Evolutionary conservation across 106 monocot genomes (phyloP).

Genomic region (Acorus gramineus): DNA sequence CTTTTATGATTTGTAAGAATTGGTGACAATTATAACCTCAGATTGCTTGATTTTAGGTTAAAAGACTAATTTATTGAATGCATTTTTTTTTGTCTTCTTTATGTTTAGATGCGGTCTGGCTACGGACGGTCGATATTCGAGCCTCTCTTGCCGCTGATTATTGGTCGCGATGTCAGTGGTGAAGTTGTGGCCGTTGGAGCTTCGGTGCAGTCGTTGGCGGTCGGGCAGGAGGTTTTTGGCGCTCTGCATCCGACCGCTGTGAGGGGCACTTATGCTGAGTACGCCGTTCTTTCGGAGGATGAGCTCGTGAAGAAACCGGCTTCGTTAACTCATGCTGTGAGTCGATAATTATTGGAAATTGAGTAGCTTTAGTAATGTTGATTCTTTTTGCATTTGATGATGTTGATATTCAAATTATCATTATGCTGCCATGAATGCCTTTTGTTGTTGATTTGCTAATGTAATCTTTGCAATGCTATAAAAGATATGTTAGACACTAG

Average conservation of each 20-base stretch:
- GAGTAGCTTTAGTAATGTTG: neutral
- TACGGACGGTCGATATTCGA: conserved; percentile 90
- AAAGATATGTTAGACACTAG: too few relatives aligned
- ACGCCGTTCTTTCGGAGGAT: conserved; percentile 68
- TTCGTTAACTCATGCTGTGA: conserved; percentile 78
- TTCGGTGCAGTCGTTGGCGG: conserved; percentile 52
- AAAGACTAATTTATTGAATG: conserved; percentile 1
- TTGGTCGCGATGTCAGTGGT: conserved; percentile 93
- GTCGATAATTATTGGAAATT: neutral
- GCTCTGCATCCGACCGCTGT: conserved; percentile 88
- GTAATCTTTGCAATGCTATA: too few relatives aligned
- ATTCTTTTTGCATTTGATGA: too few relatives aligned
- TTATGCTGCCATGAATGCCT: too few relatives aligned
- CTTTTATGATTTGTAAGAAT: neutral
- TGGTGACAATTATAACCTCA: neutral
- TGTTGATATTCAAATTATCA: too few relatives aligned
- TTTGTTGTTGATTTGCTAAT: too few relatives aligned
- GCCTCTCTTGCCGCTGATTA: conserved; percentile 70
- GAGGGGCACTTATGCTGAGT: conserved; percentile 73
- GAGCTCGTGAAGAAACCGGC: conserved; percentile 76
- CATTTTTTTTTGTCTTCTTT: neutral
- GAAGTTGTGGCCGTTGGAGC: conserved; percentile 83
- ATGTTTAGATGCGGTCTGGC: conserved; percentile 75
- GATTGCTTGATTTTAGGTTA: neutral
- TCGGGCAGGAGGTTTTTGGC: conserved; percentile 93